Evolutionary conservation across 2,329 filamentous ascomycete species (phyloP), one percentile per base, ranked within the genome.

Genomic region (Cytospora mali): DNA sequence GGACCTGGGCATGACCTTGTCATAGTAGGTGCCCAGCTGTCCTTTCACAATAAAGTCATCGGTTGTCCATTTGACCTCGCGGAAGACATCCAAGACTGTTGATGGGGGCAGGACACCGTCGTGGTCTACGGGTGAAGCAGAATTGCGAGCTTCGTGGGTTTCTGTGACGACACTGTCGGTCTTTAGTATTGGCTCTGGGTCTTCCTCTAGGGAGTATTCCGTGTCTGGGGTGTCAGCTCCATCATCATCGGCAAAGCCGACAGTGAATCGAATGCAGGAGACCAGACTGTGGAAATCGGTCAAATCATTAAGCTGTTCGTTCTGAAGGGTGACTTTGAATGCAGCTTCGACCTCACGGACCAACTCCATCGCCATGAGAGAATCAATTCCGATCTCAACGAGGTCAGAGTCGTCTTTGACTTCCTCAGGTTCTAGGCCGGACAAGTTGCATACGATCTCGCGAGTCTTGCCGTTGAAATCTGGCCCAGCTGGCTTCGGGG

Each of bases 331-430:
- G 51, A 70, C 71, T 3, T 74, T 71, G 62, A 82, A 80, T 0
- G 66, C 66, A 2, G 61, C 58, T 52, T 79, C 75, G 4, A 80
- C 65, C 57, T 82, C 80, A 2, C 72, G 72, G 0, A 70, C 74
- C 55, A 82, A 64, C 66, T 83, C 80, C 76, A 81, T 82, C 0
- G 73, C 77, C 75, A 81, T 78, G 0, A 83, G 72, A 0, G 80
- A 83, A 68, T 83, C 80, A 31, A 83, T 80, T 0, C 80, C 80
- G 4, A 81, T 59, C 39, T 81, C 77, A 9, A 71, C 73, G 16
- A 81, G 71, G 14, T 72, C 65, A 9, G 69, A 68, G 25, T 76
- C 72, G 33, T 68, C 59, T 29, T 73, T 70, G n/a, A 81, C 75
- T 33, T 79, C 76, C 4, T 69, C 62, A 0, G 68, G 29, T 29